Percentiles rank a stretch among this genome's conserved stretches.
Conservation (phyloP, 208 protist species). For the Leishmania tarentolae region DNA sequence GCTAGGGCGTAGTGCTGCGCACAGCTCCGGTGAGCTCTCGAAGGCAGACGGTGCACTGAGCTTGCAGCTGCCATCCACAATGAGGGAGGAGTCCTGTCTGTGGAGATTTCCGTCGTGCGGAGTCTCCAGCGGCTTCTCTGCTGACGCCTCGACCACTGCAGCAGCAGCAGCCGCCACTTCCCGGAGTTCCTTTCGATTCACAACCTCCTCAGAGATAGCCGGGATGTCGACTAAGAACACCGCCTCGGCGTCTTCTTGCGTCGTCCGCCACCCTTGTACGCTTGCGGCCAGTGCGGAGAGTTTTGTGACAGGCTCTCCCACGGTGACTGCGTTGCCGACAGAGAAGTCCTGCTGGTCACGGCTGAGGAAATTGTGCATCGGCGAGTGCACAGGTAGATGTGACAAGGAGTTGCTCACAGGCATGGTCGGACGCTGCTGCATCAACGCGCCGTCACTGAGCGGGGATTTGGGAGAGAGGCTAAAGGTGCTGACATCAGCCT, state of each 20-base stretch:
- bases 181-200: constrained; percentile 15
- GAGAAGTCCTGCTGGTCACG: constrained; percentile 28
- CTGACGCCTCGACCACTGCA: background rate
- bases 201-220: constrained; percentile 28
- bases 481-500: background rate
- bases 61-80: background rate
- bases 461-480: background rate
- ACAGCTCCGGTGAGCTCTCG: background rate
- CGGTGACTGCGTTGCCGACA: constrained; percentile 25
- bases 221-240: constrained; percentile 71
- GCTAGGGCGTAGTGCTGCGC: background rate
- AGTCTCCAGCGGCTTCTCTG: background rate
- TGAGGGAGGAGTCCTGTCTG: background rate
- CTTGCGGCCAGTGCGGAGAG: constrained; percentile 55
- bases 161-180: constrained; percentile 5
- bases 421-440: background rate
- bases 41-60: background rate
- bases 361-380: constrained; percentile 23
- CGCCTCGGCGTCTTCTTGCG: constrained; percentile 80
- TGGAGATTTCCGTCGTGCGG: background rate
- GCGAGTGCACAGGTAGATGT: constrained; percentile 3
- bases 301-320: constrained; percentile 52
- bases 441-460: background rate
- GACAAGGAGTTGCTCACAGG: constrained; percentile 1
- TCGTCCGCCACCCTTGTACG: constrained; percentile 80